Conservation (phyloP, 1,284 basidiomycete species). For the Athelia sp. region DNA sequence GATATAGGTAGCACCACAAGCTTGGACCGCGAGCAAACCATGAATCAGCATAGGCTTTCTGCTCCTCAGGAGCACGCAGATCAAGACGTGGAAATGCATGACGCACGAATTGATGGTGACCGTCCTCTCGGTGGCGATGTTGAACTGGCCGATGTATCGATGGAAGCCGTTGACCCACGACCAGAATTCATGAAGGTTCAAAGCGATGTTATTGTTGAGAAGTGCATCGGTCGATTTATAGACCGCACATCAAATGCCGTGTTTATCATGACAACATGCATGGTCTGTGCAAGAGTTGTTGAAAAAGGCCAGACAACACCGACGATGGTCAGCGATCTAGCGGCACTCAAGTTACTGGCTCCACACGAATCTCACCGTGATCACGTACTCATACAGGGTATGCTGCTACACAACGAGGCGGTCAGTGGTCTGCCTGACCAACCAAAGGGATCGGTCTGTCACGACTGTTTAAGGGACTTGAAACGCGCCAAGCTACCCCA, state of each 20-base stretch:
- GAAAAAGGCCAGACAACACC: neutral
- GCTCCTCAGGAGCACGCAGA: no score
- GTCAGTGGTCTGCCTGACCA: no score
- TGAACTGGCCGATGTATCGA: no score
- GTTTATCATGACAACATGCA: neutral
- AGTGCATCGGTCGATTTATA: neutral
- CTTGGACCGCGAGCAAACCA: no score
- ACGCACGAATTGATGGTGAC: no score
- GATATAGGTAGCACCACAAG: no score
- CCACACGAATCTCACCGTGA: neutral
- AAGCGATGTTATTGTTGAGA: neutral
- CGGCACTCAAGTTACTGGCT: neutral
- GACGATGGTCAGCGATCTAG: neutral
- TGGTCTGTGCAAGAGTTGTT: neutral
- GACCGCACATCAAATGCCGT: neutral
- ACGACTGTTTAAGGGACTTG: conserved; percentile 5
- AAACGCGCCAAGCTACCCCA: conserved; percentile 11
- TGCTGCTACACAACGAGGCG: neutral
- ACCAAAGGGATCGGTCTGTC: neutral
- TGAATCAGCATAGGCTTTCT: no score
- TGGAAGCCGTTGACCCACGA: no score
- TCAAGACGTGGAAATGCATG: no score
- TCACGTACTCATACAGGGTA: neutral
- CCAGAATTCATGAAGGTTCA: neutral
- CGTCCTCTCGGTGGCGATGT: no score